phyloP scores from a whole-genome alignment of 371 early-diverging fungal genomes.

The Mucor irregularis region DNA sequence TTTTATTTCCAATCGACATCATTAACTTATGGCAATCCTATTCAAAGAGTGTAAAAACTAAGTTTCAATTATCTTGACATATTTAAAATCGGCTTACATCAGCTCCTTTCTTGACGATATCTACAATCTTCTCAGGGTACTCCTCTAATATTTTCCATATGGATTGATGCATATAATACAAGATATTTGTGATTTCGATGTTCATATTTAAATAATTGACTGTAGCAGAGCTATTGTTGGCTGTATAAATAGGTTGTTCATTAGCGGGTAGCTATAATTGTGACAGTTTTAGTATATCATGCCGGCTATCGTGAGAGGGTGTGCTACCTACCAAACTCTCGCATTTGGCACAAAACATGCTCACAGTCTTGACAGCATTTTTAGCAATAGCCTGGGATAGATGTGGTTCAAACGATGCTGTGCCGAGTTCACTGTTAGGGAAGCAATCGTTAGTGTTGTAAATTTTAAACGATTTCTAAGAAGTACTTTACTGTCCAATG shows the following conservation, averaged over 20 bases:
- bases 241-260: constrained; percentile 39
- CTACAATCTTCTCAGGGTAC: constrained; percentile 49
- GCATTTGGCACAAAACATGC: constrained; percentile 54
- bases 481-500: constrained; percentile 52
- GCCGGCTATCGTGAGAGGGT: not conserved
- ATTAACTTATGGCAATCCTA: constrained; percentile 56
- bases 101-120: constrained; percentile 45
- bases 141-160: constrained; percentile 60
- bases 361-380: constrained; percentile 57
- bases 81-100: constrained; percentile 37
- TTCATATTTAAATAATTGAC: constrained; percentile 49
- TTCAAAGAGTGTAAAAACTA: not conserved
- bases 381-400: constrained; percentile 52
- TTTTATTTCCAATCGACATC: constrained; percentile 51
- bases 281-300: not conserved
- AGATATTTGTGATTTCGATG: constrained; percentile 59
- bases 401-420: constrained; percentile 60
- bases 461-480: not conserved
- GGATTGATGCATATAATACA: constrained; percentile 59
- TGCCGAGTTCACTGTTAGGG: constrained; percentile 59
- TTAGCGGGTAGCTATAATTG: constrained; percentile 12
- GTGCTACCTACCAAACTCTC: constrained; percentile 43
- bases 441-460: not conserved
- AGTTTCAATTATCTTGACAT: not conserved
- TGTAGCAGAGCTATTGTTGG: constrained; percentile 31